phyloP scores from a whole-genome alignment of 768 basidiomycete genomes.

The Mycena olivaceomarginata region DNA sequence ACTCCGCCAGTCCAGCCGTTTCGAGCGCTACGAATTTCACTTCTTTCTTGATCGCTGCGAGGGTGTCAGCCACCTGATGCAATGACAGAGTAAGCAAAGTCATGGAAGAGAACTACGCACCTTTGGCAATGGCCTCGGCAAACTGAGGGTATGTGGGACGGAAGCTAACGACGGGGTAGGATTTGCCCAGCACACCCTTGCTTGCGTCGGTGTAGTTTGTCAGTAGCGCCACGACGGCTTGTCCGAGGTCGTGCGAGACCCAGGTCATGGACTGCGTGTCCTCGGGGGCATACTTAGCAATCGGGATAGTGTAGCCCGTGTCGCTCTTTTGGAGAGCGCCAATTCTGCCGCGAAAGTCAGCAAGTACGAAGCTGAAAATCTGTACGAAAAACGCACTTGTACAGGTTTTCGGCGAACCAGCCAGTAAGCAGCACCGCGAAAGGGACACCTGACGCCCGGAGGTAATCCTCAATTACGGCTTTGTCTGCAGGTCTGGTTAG shows the following conservation, averaged over 20 bases:
- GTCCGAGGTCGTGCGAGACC: slow-evolving; percentile 40
- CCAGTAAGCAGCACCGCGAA: background rate
- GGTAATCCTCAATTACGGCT: slow-evolving; percentile 1
- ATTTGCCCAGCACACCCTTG: slow-evolving; percentile 32
- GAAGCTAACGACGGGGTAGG: slow-evolving; percentile 39
- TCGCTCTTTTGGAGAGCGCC: slow-evolving; percentile 31
- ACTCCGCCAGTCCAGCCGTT: slow-evolving; percentile 33
- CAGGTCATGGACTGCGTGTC: slow-evolving; percentile 37
- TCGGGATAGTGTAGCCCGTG: slow-evolving; percentile 25
- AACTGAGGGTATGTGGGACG: slow-evolving; percentile 41
- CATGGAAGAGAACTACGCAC: slow-evolving; percentile 23
- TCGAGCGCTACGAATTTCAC: slow-evolving; percentile 33
- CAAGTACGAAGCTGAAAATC: too few species aligned
- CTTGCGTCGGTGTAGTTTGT: slow-evolving; percentile 34
- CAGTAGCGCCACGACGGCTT: slow-evolving; percentile 37
- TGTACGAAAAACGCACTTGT: background rate
- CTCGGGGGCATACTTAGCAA: slow-evolving; percentile 23
- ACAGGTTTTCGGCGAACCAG: slow-evolving; percentile 31
- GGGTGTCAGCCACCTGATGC: too few species aligned
- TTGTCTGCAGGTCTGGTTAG: background rate
- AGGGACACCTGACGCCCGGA: background rate
- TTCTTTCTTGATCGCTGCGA: slow-evolving; percentile 38
- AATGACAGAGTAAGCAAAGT: slow-evolving; percentile 2
- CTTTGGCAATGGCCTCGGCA: slow-evolving; percentile 38
- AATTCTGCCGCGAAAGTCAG: background rate